A percentile compares a stretch with the other conserved stretches of the same genome.
phyloP scores from a whole-genome alignment of 2,329 filamentous ascomycete species.

The Zymoseptoria passerinii region DNA sequence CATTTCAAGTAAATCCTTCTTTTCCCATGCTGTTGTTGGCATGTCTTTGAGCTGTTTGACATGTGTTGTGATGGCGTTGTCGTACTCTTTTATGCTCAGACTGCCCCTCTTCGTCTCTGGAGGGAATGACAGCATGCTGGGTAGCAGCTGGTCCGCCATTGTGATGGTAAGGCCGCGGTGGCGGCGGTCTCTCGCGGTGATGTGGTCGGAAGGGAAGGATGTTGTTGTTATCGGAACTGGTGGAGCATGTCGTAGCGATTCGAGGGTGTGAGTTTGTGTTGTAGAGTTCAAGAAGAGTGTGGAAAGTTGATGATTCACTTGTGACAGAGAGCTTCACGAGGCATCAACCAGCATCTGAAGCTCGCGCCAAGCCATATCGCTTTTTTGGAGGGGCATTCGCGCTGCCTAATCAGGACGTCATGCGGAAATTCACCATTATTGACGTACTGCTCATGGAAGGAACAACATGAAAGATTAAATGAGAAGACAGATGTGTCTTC shows the following conservation, averaged over 20 bases:
- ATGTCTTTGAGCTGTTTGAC: slow-evolving; percentile 27
- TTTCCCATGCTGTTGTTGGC: slow-evolving; percentile 32
- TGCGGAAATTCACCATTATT: neutral
- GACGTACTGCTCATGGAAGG: neutral
- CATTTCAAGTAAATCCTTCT: slow-evolving; percentile 35
- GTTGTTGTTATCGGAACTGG: neutral
- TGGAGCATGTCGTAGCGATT: neutral
- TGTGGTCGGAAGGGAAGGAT: slow-evolving; percentile 1
- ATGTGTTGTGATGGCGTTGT: slow-evolving; percentile 30
- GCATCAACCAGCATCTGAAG: neutral
- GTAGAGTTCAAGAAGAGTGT: neutral
- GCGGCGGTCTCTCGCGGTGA: neutral
- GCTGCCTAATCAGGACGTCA: neutral
- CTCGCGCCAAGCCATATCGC: neutral
- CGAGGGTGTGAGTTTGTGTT: neutral
- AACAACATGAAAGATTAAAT: too few relatives aligned
- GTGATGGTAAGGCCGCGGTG: slow-evolving; percentile 1
- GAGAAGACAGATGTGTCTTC: too few relatives aligned
- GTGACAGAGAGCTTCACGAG: neutral
- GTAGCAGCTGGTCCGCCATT: slow-evolving; percentile 22
- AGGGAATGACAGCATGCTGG: slow-evolving; percentile 28
- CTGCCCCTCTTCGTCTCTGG: slow-evolving; percentile 18
- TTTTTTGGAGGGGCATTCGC: neutral
- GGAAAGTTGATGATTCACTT: neutral
- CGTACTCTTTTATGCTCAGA: slow-evolving; percentile 33